These are phyloP conservation scores for Dalechampia spathulata DNA, from an alignment of 441 rosid species.

Conservation along the genomic window DNA sequence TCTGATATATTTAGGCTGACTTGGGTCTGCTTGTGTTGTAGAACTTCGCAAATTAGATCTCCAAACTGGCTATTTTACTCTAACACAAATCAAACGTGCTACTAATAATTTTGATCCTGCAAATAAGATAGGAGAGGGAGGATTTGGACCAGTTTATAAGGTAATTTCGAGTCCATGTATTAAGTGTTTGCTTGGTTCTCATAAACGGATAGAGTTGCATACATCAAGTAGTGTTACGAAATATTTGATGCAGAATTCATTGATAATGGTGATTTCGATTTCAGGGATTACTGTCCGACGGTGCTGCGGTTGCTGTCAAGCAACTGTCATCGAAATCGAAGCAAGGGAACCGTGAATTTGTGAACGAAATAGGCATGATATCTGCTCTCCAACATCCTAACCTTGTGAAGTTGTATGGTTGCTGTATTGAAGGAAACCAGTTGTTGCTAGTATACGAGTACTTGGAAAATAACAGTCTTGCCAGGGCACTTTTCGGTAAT, in stretches of 20 bases:
- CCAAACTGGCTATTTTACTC: constrained; percentile 54
- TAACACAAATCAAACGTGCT: constrained; percentile 69
- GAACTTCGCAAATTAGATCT: constrained; percentile 55
- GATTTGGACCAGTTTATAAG: constrained; percentile 88
- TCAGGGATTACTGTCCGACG: constrained; percentile 60
- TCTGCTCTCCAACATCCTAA: constrained; percentile 77
- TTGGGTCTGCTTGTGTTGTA: constrained; percentile 11
- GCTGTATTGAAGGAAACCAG: constrained; percentile 79
- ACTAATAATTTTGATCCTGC: constrained; percentile 55
- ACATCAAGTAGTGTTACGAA: not conserved
- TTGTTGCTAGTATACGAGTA: constrained; percentile 68
- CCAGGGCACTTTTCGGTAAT: constrained; percentile 76
- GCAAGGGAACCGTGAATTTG: constrained; percentile 78
- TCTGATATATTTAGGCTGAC: not conserved
- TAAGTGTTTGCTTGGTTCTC: not conserved
- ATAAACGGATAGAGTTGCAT: too few relatives aligned
- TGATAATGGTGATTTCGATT: too few relatives aligned
- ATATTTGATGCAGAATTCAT: not conserved
- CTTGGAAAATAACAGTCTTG: constrained; percentile 70
- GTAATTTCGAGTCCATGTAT: constrained; percentile 21
- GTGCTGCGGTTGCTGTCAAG: constrained; percentile 64
- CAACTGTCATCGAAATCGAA: constrained; percentile 69
- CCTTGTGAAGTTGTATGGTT: constrained; percentile 70
- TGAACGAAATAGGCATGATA: constrained; percentile 77
- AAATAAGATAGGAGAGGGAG: constrained; percentile 89